phyloP scores from a whole-genome alignment of 2,329 filamentous ascomycete species.

The Xylariaceae sp. region DNA sequence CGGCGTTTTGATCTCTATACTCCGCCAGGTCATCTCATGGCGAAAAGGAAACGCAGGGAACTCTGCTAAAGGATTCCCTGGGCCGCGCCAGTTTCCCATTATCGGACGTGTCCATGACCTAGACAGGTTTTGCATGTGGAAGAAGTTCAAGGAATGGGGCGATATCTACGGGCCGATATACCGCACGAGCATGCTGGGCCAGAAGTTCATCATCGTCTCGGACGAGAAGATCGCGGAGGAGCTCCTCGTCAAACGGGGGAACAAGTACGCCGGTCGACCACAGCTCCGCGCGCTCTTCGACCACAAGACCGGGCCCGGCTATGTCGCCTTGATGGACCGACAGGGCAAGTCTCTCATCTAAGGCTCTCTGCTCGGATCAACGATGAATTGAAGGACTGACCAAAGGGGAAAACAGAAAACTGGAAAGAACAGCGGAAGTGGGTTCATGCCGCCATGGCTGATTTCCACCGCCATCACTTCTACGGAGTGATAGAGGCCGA shows the following conservation, averaged over 20 bases:
- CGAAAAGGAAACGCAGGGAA: slow-evolving; percentile 20
- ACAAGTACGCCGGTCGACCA: slow-evolving; percentile 46
- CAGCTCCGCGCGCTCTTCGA: slow-evolving; percentile 45
- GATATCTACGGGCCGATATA: slow-evolving; percentile 29
- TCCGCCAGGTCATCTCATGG: slow-evolving; percentile 37
- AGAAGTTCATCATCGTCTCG: slow-evolving; percentile 37
- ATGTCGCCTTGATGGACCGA: slow-evolving; percentile 47
- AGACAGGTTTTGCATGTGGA: slow-evolving; percentile 42
- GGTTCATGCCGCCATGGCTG: slow-evolving; percentile 45
- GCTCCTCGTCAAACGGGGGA: slow-evolving; percentile 43
- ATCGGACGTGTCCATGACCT: slow-evolving; percentile 45
- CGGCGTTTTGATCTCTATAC: slow-evolving; percentile 37
- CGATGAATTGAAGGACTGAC: not conserved
- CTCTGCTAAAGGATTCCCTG: slow-evolving; percentile 35
- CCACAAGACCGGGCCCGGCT: slow-evolving; percentile 44
- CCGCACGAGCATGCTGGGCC: slow-evolving; percentile 30
- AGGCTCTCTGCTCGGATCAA: not conserved
- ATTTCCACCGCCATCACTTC: slow-evolving; percentile 37
- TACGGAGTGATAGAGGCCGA: slow-evolving; percentile 45
- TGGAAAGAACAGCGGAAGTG: slow-evolving; percentile 47
- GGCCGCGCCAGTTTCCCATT: slow-evolving; percentile 42
- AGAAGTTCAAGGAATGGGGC: slow-evolving; percentile 39
- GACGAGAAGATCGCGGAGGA: slow-evolving; percentile 45
- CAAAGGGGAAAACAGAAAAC: slow-evolving; percentile 32
- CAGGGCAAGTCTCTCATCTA: slow-evolving; percentile 43